Conservation (phyloP, 2,329 filamentous ascomycete genomes). For the Aureobasidium sp. region DNA sequence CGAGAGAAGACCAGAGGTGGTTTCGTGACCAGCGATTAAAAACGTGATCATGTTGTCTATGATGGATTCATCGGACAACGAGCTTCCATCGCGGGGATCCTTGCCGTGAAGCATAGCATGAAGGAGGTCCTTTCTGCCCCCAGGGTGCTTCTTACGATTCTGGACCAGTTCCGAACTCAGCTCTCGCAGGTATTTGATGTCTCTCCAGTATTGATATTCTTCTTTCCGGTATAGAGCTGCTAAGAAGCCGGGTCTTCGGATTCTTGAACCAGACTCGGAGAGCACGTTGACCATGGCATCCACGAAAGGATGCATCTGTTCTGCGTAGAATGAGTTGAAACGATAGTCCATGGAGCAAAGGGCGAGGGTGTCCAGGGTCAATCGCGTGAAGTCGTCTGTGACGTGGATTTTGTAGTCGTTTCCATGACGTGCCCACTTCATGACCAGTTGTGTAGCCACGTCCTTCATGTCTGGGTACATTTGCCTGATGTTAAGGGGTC, state of each 20-base stretch:
- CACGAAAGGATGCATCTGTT: conserved; percentile 62
- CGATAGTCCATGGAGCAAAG: conserved; percentile 63
- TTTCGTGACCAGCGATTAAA: conserved; percentile 62
- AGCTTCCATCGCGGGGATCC: conserved; percentile 58
- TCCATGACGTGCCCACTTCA: conserved; percentile 33
- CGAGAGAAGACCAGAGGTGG: conserved; percentile 57
- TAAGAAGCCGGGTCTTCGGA: conserved; percentile 37
- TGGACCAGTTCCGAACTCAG: conserved; percentile 53
- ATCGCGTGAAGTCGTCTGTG: conserved; percentile 60
- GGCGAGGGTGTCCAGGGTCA: conserved; percentile 63
- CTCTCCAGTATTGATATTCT: conserved; percentile 41
- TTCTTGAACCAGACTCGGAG: conserved; percentile 44
- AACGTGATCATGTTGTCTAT: conserved; percentile 62
- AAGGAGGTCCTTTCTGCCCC: conserved; percentile 54
- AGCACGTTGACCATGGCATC: conserved; percentile 58
- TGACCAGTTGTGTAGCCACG: conserved; percentile 26
- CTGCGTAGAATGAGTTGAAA: conserved; percentile 66
- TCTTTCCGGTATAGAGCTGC: conserved; percentile 34
- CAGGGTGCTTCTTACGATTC: conserved; percentile 46
- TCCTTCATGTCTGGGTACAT: conserved; percentile 36
- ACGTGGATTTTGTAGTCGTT: conserved; percentile 48
- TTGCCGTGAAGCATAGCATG: conserved; percentile 59
- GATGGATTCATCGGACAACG: conserved; percentile 54
- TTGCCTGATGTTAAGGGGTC: conserved; percentile 34
- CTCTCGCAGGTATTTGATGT: conserved; percentile 48